Base-by-base conservation (phyloP, 495 filamentous ascomycete species). In the Aspergillus biplanus region DNA sequence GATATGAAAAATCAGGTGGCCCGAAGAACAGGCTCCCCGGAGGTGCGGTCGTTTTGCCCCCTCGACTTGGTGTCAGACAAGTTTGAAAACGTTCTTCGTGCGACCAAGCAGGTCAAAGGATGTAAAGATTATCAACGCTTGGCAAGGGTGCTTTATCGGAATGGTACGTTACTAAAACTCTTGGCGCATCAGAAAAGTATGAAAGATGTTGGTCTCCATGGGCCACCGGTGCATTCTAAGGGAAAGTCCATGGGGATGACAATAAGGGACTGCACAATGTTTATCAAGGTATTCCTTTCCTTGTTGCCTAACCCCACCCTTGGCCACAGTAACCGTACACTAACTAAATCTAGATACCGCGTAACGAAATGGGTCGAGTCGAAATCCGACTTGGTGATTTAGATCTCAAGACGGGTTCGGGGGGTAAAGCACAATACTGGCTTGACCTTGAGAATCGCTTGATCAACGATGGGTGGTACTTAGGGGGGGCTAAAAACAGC, bases 211-310 rank as follows among this genome's bases (percentile, higher is more conserved):
- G 80, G 80, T 0, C 55, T 80, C 44, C 59, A 68, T 39, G 79
- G 79, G 3, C 77, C 73, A 5, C 58, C 67, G 12, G 44, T 67
- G 5, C 64, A 68, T 33, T 78, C 77, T 52, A 58, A 59, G 47
- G 77, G 72, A 49, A 73, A 73, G 52, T 80, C 75, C 1, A 67
- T 83, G 21, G 91, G 91, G 15, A 97, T 97, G 93, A 96, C 93
- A 27, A 66, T 97, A 55, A 78, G 94, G 53, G 94, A 99, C 75
- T 93, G 93, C 72, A 92, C 91, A 0, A 81, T 95, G 62, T 97
- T 90, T 71, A 71, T 96, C 52, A 86, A 85, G 76, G 82, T 92
- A 66, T 48, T 16, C 6, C 16, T 16, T 47, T 8, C 37, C n/a
- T n/a, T n/a, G n/a, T n/a, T n/a, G n/a, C n/a, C 39, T 33, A n/a